A percentile compares a stretch with the other conserved stretches of the same genome.
These are phyloP conservation scores for Elaeis guineensis DNA, from an alignment of 176 grass and related monocot species.

Conservation along the genomic window DNA sequence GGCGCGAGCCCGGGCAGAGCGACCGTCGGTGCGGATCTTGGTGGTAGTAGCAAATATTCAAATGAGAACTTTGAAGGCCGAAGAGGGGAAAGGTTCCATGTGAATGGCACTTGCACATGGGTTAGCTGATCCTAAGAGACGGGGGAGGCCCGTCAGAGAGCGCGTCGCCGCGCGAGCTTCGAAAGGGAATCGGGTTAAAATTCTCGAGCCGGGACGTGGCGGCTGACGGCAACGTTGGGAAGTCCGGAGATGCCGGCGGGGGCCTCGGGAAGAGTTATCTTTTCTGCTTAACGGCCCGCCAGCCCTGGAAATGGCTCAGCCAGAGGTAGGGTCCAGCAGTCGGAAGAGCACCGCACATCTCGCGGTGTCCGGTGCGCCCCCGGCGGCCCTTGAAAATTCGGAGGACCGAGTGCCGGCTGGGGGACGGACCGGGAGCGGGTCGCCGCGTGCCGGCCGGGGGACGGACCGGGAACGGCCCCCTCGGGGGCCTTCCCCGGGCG, in stretches of 20 bases:
- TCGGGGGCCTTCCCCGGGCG: slow-evolving; percentile 37
- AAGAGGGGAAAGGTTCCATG: too few relatives aligned
- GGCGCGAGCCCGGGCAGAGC: too few relatives aligned
- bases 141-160: too few relatives aligned
- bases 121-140: too few relatives aligned
- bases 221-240: slow-evolving; percentile 35
- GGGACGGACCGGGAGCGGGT: too few relatives aligned
- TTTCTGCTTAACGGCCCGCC: slow-evolving; percentile 37
- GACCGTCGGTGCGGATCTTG: slow-evolving; percentile 59
- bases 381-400: slow-evolving; percentile 54
- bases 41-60: slow-evolving; percentile 69
- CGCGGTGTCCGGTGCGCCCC: slow-evolving; percentile 54
- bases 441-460: too few relatives aligned
- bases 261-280: slow-evolving; percentile 48
- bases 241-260: slow-evolving; percentile 37
- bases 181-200: too few relatives aligned
- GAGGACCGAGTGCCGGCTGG: slow-evolving; percentile 44
- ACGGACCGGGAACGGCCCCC: too few relatives aligned
- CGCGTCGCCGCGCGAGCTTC: too few relatives aligned
- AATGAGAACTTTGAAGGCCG: slow-evolving; percentile 60
- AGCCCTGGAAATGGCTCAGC: slow-evolving; percentile 42
- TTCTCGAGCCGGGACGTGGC: slow-evolving; percentile 35
- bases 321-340: slow-evolving; percentile 46
- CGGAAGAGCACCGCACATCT: slow-evolving; percentile 59
- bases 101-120: too few relatives aligned